A percentile compares a stretch with the other conserved stretches of the same genome.
Conservation (phyloP, 345 rosid species). For the Populus deltoides region DNA sequence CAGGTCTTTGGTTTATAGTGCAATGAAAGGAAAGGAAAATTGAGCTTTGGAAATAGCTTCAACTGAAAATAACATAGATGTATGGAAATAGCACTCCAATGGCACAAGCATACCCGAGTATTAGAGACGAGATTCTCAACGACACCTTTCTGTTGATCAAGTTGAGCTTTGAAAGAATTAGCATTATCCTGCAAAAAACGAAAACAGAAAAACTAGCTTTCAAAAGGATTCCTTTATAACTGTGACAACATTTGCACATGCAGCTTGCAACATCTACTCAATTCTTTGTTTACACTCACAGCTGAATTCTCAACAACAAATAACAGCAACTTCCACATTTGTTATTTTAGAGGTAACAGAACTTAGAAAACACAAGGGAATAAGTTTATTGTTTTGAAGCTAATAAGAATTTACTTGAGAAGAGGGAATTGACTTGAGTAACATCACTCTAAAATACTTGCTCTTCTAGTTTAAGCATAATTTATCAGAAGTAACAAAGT, state of each 20-base stretch:
- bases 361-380: neutral
- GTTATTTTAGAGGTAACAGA: neutral
- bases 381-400: neutral
- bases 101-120: conserved; percentile 51
- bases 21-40: neutral
- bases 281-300: neutral
- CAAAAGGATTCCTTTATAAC: neutral
- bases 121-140: conserved; percentile 71
- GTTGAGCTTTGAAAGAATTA: conserved; percentile 56
- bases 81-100: too few relatives aligned
- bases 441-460: neutral
- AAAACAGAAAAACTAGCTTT: neutral
- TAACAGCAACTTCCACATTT: neutral
- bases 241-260: neutral
- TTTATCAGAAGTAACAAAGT: conserved; percentile 7
- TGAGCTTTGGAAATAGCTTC: too few relatives aligned
- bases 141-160: conserved; percentile 64
- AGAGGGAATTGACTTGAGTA: neutral
- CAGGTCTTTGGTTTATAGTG: neutral
- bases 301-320: neutral
- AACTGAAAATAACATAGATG: too few relatives aligned
- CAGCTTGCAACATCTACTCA: neutral
- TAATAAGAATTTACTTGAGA: neutral
- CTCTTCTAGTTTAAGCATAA: neutral
- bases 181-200: conserved; percentile 56